Evolutionary conservation across 306 rosid genomes (phyloP), one percentile per base, ranked within the genome.

Genomic region (Herpetospermum pedunculosum): DNA sequence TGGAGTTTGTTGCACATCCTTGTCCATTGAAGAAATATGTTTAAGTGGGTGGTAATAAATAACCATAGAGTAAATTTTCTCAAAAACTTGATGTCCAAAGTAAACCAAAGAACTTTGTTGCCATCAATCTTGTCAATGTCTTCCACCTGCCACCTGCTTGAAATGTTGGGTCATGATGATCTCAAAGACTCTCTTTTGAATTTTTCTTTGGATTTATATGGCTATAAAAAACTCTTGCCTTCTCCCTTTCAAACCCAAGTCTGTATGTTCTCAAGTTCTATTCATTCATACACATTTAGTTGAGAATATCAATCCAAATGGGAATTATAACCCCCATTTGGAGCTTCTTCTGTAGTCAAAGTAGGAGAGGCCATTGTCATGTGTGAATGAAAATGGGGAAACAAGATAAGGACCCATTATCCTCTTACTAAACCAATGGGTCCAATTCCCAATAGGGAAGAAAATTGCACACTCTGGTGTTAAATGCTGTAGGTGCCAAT

Each of bases 51-150:
- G 18, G 49, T 38, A 50, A 38, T 16, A 29, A 49, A 64, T 21
- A 65, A 21, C 34, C 50, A 3, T 40, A 25, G 53, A 13, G 53
- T 41, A 67, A 23, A 43, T 44, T 69, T 69, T 28, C 55, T 16
- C 55, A 25, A 44, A 16, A 13, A 40, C 59, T 77, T 55, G 25
- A 76, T 50, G 77, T 82, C 59, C 70, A 77, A 59, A 50, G 74
- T 80, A 68, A 76, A 47, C 54, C 60, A 72, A 32, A 32, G 78
- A 80, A 37, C 80, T 75, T 59, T 65, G 84, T 77, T 81, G 62
- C 85, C 77, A 71, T 81, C 88, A 81, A 67, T 85, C 83, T 75
- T 78, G 84, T 87, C 87, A 77, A 34, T 77, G 77, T 69, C 82
- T 67, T 63, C 73, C 67, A 74, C 83, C 76, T 50, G 76, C 81